phyloP scores from a whole-genome alignment of 1,284 basidiomycete species.

The Sutorius eximius region DNA sequence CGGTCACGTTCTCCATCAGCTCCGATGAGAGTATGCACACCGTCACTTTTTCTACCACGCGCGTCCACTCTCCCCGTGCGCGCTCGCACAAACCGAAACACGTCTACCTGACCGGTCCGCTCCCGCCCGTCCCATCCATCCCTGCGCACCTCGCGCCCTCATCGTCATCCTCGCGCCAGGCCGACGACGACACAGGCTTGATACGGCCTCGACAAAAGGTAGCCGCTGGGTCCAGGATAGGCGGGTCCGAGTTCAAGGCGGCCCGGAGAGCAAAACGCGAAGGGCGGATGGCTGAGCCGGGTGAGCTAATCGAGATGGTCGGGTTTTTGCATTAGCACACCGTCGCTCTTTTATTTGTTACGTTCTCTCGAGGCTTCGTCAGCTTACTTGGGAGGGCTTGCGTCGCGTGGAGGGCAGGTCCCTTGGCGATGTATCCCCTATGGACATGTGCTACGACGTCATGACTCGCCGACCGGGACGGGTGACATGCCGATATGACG shows the following conservation, averaged over 20 bases:
- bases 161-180: background rate
- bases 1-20: constrained; percentile 30
- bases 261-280: constrained; percentile 30
- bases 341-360: background rate
- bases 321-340: constrained; percentile 20
- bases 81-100: constrained; percentile 14
- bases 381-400: background rate
- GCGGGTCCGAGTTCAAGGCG: constrained; percentile 33
- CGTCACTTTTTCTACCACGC: constrained; percentile 21
- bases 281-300: constrained; percentile 15
- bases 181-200: constrained; percentile 10
- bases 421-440: background rate
- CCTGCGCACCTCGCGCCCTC: constrained; percentile 11
- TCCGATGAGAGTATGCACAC: constrained; percentile 31
- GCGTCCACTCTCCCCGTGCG: constrained; percentile 15
- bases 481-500: no score
- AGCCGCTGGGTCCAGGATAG: constrained; percentile 27
- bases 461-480: no score
- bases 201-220: constrained; percentile 24
- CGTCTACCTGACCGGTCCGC: constrained; percentile 17
- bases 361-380: background rate
- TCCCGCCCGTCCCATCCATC: constrained; percentile 27
- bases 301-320: constrained; percentile 32
- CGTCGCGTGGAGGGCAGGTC: background rate
- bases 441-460: no score